These are phyloP conservation scores for Pythium coloratum DNA, from an alignment of 352 stramenopile species.

Conservation along the genomic window DNA sequence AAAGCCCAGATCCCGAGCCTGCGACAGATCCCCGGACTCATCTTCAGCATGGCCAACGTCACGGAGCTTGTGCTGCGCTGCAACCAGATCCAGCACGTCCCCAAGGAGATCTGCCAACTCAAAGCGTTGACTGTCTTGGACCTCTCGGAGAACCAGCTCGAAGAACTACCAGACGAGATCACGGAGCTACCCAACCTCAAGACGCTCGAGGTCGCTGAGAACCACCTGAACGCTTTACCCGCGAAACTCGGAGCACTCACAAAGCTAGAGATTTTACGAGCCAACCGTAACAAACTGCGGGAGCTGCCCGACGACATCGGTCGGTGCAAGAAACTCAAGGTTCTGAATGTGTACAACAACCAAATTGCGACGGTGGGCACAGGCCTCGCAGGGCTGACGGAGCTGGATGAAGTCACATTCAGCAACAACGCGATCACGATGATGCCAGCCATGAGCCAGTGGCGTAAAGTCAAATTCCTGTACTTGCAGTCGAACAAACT, in stretches of 20 bases:
- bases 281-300: slow-evolving; percentile 54
- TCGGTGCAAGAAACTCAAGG: slow-evolving; percentile 43
- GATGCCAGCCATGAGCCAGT: slow-evolving; percentile 41
- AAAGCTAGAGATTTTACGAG: slow-evolving; percentile 52
- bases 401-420: slow-evolving; percentile 73
- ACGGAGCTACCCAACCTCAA: slow-evolving; percentile 47
- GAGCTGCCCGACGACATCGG: slow-evolving; percentile 52
- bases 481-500: slow-evolving; percentile 65
- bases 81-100: slow-evolving; percentile 61
- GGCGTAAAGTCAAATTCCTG: slow-evolving; percentile 58
- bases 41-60: slow-evolving; percentile 59
- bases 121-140: slow-evolving; percentile 44
- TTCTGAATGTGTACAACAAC: slow-evolving; percentile 86
- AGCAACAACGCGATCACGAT: slow-evolving; percentile 56
- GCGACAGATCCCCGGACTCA: slow-evolving; percentile 49
- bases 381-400: slow-evolving; percentile 46
- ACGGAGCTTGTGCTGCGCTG: slow-evolving; percentile 64
- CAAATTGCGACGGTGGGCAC: slow-evolving; percentile 45
- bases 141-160: slow-evolving; percentile 66
- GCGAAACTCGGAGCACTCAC: slow-evolving; percentile 47
- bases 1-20: slow-evolving; percentile 48
- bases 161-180: slow-evolving; percentile 44
- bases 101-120: slow-evolving; percentile 59
- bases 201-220: slow-evolving; percentile 55
- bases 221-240: slow-evolving; percentile 53